Evolutionary conservation across 352 stramenopile species (phyloP).

Genomic region (Thalassiosira gravida): DNA sequence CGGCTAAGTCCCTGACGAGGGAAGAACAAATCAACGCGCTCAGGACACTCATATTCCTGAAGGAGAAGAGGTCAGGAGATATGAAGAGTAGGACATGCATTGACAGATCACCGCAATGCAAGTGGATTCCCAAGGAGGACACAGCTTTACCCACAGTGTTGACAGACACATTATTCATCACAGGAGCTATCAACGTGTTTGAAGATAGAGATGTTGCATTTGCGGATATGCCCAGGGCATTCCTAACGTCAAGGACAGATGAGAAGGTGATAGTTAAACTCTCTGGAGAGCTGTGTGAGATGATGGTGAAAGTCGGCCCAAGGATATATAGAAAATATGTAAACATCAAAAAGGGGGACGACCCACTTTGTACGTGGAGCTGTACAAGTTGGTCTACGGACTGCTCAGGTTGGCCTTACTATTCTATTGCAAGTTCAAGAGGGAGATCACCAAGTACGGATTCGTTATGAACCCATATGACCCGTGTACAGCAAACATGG

Average conservation of each 20-base stretch:
- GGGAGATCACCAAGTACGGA: not conserved
- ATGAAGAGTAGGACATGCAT: not conserved
- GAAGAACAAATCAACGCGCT: constrained; percentile 26
- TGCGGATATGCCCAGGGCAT: not conserved
- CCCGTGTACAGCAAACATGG: constrained; percentile 44
- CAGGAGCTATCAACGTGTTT: not conserved
- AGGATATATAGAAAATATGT: constrained; percentile 39
- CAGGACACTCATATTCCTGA: constrained; percentile 53
- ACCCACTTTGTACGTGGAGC: not conserved
- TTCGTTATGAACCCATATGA: constrained; percentile 45
- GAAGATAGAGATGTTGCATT: not conserved
- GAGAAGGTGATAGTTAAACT: constrained; percentile 12
- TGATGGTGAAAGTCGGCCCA: constrained; percentile 34
- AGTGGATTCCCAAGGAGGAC: constrained; percentile 2
- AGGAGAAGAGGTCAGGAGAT: constrained; percentile 37
- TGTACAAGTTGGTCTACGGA: not conserved
- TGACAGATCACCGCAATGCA: no score
- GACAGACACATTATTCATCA: not conserved
- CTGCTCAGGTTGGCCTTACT: not conserved
- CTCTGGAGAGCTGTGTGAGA: constrained; percentile 8
- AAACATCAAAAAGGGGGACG: constrained; percentile 1
- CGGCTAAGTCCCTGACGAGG: constrained; percentile 3
- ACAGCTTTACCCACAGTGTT: not conserved
- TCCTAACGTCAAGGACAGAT: not conserved
- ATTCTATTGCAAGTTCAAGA: constrained; percentile 3